A percentile compares a stretch with the other conserved stretches of the same genome.
These are phyloP conservation scores for Arthrobotrys pseudoclavata DNA, from an alignment of 2,329 filamentous ascomycete species.

Conservation along the genomic window DNA sequence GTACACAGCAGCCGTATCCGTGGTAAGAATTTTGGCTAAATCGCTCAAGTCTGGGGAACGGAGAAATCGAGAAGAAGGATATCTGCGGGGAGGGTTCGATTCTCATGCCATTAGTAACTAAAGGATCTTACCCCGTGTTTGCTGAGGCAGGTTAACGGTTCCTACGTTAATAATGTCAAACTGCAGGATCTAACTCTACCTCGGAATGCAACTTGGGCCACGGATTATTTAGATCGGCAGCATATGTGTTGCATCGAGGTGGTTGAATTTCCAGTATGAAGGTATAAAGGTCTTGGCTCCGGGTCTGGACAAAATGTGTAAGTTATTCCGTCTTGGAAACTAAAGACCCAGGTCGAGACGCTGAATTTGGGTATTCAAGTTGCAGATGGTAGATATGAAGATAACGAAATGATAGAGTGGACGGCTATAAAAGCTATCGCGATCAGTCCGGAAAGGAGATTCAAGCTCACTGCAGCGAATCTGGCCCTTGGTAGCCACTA, in stretches of 20 bases:
- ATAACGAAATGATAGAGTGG: neutral
- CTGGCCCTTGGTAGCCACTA: neutral
- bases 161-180: slow-evolving; percentile 20
- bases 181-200: neutral
- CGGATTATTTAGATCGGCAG: slow-evolving; percentile 41
- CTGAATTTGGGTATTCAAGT: neutral
- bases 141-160: neutral
- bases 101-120: slow-evolving; percentile 7
- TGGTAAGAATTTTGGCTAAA: slow-evolving; percentile 50
- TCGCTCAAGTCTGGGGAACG: slow-evolving; percentile 33
- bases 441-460: neutral
- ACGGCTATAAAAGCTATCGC: slow-evolving; percentile 31
- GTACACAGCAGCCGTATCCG: slow-evolving; percentile 19
- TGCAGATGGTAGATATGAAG: neutral
- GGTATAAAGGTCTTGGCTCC: slow-evolving; percentile 36
- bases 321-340: slow-evolving; percentile 53
- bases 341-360: neutral
- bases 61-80: slow-evolving; percentile 34
- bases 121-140: neutral
- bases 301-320: slow-evolving; percentile 14
- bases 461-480: neutral
- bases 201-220: slow-evolving; percentile 20
- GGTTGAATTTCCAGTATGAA: neutral
- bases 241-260: slow-evolving; percentile 6
- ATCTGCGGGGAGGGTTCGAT: neutral